phyloP scores from a whole-genome alignment of 2,329 filamentous ascomycete genomes.

The Aspergillus hiratsukae region DNA sequence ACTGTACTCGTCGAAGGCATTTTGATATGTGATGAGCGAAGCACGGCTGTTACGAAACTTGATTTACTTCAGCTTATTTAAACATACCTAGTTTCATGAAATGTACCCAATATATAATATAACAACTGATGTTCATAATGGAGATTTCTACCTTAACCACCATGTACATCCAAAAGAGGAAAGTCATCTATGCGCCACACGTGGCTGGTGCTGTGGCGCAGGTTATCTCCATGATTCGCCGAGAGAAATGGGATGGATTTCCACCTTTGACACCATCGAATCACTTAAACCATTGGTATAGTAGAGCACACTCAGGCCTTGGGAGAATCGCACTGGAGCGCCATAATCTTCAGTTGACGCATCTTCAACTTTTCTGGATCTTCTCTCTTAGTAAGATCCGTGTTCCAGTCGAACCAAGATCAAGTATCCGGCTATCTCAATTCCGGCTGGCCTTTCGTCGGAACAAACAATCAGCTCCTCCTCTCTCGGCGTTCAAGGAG shows the following conservation, averaged over 20 bases:
- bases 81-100: no score
- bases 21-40: not conserved
- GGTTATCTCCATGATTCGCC: not conserved
- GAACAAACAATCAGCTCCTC: not conserved
- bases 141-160: not conserved
- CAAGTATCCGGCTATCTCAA: not conserved
- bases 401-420: no score
- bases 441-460: no score
- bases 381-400: no score
- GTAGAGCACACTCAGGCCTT: not conserved
- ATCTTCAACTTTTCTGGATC: no score
- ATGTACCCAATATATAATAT: no score
- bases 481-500: no score
- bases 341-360: no score
- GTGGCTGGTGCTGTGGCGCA: slow-evolving; percentile 3
- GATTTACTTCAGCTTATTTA: not conserved
- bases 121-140: not conserved
- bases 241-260: not conserved
- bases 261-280: not conserved
- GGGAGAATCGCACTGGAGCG: not conserved
- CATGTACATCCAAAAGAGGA: not conserved
- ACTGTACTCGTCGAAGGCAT: slow-evolving; percentile 15
- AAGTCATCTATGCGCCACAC: not conserved
- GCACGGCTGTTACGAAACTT: not conserved
- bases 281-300: not conserved